Conservation (phyloP, 202 grass and related monocot species). For the Schoenoplectus tabernaemontani region DNA sequence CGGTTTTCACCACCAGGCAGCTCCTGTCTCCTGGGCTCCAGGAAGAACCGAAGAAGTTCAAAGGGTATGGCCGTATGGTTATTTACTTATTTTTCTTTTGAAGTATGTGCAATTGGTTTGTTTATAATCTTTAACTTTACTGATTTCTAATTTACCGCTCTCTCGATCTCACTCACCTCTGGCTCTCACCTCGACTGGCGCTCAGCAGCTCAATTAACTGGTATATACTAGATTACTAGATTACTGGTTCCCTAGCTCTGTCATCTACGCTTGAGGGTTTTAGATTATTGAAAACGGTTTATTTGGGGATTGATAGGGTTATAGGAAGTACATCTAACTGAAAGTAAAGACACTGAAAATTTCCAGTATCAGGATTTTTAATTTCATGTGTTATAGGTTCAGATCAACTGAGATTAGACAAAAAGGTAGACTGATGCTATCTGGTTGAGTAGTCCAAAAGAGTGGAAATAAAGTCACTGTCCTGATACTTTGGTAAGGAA, state of each 20-base stretch:
- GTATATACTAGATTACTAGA: too few species aligned
- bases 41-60: too few species aligned
- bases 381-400: background rate
- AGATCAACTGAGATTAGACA: background rate
- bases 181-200: too few species aligned
- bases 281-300: background rate
- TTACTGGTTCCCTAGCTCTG: background rate
- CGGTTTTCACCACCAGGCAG: too few species aligned
- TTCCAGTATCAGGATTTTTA: background rate
- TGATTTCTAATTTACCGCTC: too few species aligned
- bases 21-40: too few species aligned
- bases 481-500: background rate
- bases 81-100: too few species aligned
- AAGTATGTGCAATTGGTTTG: too few species aligned
- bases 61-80: too few species aligned
- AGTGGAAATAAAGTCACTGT: background rate
- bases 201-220: too few species aligned
- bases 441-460: background rate
- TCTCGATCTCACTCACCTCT: too few species aligned
- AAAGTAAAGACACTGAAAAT: background rate
- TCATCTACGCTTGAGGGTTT: background rate
- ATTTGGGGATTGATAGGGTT: background rate
- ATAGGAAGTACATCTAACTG: background rate
- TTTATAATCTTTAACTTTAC: too few species aligned
- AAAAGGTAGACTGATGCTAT: background rate